These are phyloP conservation scores for Hyaloscypha bicolor DNA, from an alignment of 495 filamentous ascomycete species.

Conservation along the genomic window DNA sequence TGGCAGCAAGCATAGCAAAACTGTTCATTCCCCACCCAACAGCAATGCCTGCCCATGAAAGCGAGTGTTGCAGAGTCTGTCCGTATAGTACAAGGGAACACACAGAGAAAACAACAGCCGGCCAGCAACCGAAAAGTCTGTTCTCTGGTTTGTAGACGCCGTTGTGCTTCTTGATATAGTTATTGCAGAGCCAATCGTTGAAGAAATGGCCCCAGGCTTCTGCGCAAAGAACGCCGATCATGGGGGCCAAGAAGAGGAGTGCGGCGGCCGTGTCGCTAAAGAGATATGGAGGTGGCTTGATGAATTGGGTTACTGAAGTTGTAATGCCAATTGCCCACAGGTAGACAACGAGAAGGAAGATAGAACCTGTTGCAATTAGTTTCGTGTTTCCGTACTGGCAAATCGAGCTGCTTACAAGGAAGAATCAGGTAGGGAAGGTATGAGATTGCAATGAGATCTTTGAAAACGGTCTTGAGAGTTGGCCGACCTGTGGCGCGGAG, in stretches of 20 bases:
- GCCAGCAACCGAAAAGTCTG: slow-evolving; percentile 15
- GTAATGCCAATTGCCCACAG: slow-evolving; percentile 7
- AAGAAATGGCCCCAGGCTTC: slow-evolving; percentile 25
- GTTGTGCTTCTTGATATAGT: slow-evolving; percentile 20
- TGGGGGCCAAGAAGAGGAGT: slow-evolving; percentile 40
- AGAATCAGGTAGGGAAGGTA: slow-evolving; percentile 12
- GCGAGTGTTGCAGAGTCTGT: slow-evolving; percentile 37
- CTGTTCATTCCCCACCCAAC: slow-evolving; percentile 37
- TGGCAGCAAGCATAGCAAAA: slow-evolving; percentile 36
- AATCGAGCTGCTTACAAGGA: background rate
- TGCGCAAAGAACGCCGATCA: slow-evolving; percentile 30
- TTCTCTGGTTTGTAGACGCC: slow-evolving; percentile 20
- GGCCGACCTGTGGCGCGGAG: background rate
- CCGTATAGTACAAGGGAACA: slow-evolving; percentile 34
- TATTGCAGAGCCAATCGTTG: slow-evolving; percentile 24
- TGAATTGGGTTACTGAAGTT: slow-evolving; percentile 38
- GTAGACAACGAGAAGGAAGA: slow-evolving; percentile 2
- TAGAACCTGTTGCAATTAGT: background rate
- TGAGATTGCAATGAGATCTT: slow-evolving; percentile 16
- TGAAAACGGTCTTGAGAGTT: slow-evolving; percentile 7
- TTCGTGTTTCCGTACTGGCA: no score
- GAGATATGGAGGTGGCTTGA: slow-evolving; percentile 39
- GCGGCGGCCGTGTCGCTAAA: slow-evolving; percentile 35
- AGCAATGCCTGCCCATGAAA: slow-evolving; percentile 37
- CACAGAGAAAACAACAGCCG: slow-evolving; percentile 2